Conservation (phyloP, 371 early-diverging fungal species). For the Parasitella parasitica region DNA sequence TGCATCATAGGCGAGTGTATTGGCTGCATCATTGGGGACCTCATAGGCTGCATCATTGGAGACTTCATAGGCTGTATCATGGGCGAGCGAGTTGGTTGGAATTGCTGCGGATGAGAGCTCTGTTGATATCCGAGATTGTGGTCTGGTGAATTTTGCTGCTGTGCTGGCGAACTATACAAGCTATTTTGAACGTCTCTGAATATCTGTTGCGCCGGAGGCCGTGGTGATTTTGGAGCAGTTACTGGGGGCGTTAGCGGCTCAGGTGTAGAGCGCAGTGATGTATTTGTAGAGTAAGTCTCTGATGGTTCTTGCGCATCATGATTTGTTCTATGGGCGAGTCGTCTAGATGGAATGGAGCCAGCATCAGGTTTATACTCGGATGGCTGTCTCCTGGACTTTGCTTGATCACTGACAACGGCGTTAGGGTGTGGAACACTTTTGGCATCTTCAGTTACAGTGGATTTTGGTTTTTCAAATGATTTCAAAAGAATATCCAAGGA, state of each 20-base stretch:
- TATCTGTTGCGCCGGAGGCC: conserved; percentile 18
- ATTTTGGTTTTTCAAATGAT: conserved; percentile 3
- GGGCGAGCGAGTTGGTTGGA: background rate
- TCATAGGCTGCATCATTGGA: conserved; percentile 20
- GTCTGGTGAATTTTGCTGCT: background rate
- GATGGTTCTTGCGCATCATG: background rate
- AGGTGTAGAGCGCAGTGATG: background rate
- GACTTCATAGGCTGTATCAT: conserved; percentile 16
- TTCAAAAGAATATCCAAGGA: conserved; percentile 5
- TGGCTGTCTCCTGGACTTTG: conserved; percentile 8
- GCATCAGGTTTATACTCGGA: conserved; percentile 26
- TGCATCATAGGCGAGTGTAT: conserved; percentile 24
- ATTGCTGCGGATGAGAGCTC: conserved; percentile 4
- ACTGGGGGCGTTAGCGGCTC: background rate
- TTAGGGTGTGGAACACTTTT: background rate
- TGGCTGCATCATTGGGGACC: conserved; percentile 19
- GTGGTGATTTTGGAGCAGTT: conserved; percentile 30
- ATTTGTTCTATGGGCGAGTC: background rate
- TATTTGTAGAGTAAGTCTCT: background rate
- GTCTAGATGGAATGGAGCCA: conserved; percentile 13
- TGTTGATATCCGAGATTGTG: background rate
- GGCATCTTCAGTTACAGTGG: background rate
- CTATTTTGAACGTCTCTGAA: background rate
- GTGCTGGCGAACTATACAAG: background rate
- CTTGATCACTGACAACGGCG: conserved; percentile 4